Base-by-base conservation (phyloP, 805 yeast genomes). In the Pichia nakasei region DNA sequence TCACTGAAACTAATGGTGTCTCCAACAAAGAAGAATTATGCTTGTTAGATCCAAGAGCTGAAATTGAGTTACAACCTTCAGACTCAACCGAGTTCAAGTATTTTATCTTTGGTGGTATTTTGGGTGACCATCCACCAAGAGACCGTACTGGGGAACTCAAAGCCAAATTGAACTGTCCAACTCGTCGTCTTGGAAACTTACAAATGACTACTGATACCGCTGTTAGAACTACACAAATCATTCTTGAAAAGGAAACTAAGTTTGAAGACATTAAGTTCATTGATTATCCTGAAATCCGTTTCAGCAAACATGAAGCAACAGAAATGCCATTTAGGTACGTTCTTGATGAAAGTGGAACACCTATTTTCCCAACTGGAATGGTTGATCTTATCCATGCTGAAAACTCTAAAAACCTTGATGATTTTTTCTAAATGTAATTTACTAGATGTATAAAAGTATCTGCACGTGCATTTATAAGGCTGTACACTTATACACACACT, bases 131-230 rank as follows among this genome's bases (percentile, higher is more conserved):
- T 62, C 95, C 95, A 8, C 82, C 87, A 51, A 75, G 94, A 56
- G 97, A 91, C 60, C 79, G 97, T 63, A 91, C 98, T 2, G 93
- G 89, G 2, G 93, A 89, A 56, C 72, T 91, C 48, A 75, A 95
- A 56, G 64, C 62, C 35, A 82, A 84, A 55, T 81, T 88, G 53
- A 95, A 96, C 0, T 81, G 88, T 57, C 78, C 76, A 1, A 96
- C 97, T 9, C 80, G 93, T 66, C 75, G 96, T 60, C 70, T 91
- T 42, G 97, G 96, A 2, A 75, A 70, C 41, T 75, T 83, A 52
- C 98, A 91, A 61, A 93, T 91, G 97, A 87, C 97, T 17, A 91
- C 98, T 0, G 98, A 91, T 59, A 91, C 98, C 1, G 97, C 97
- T 0, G 82, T 93, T 29, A 76, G 98, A 63, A 87, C 95, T 18